Percentiles rank a stretch among this genome's conserved stretches.
phyloP scores from a whole-genome alignment of 805 yeast species.

The Yamadazyma scolyti region DNA sequence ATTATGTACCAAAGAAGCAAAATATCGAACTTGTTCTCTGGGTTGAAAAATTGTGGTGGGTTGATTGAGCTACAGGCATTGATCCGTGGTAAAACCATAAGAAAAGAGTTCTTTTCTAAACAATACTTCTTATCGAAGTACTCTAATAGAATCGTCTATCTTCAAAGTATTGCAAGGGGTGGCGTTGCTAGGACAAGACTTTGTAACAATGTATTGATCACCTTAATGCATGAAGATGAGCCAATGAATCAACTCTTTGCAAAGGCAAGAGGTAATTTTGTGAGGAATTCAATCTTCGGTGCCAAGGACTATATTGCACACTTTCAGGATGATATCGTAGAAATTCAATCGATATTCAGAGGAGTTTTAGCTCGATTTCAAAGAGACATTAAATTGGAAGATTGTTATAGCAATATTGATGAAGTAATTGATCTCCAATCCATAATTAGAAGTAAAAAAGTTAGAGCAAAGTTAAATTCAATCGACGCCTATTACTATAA shows the following conservation, averaged over 20 bases:
- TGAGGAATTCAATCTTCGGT: conserved; percentile 23
- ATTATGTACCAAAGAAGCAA: conserved; percentile 16
- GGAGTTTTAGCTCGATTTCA: conserved; percentile 62
- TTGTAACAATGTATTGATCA: conserved; percentile 40
- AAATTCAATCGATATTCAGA: conserved; percentile 56
- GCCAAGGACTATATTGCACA: conserved; percentile 14
- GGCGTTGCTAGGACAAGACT: conserved; percentile 40
- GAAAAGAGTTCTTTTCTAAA: conserved; percentile 19
- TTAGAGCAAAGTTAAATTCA: conserved; percentile 34
- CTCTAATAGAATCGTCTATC: conserved; percentile 17
- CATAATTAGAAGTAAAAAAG: conserved; percentile 42
- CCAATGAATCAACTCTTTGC: conserved; percentile 38
- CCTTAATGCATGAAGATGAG: conserved; percentile 37
- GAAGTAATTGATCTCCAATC: conserved; percentile 51
- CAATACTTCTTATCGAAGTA: conserved; percentile 6
- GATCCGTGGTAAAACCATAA: conserved; percentile 31
- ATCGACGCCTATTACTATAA: conserved; percentile 46
- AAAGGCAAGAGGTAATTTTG: conserved; percentile 39
- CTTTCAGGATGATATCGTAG: conserved; percentile 25
- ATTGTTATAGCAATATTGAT: conserved; percentile 42
- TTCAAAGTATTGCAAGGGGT: conserved; percentile 45
- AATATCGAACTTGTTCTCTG: conserved; percentile 14
- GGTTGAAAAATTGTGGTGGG: conserved; percentile 13
- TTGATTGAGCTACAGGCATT: conserved; percentile 35
- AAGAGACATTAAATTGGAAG: conserved; percentile 51